Conservation (phyloP, 345 rosid species). For the Theobroma cacao region DNA sequence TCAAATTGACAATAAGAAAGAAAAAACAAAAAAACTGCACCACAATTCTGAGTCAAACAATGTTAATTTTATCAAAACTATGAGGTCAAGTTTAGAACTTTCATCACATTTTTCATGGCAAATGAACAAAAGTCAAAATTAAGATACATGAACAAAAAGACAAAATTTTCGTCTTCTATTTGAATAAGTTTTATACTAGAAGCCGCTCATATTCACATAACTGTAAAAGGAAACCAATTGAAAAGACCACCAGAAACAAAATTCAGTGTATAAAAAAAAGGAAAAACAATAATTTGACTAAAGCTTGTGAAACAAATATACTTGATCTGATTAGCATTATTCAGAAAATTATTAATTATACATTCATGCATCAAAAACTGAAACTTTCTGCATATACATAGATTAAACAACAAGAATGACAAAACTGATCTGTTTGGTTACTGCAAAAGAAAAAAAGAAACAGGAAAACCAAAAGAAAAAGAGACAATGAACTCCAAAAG, state of each 20-base stretch:
- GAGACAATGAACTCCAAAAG: neutral
- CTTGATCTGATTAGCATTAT: neutral
- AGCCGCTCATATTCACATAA: neutral
- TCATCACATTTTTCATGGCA: neutral
- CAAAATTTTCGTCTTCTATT: constrained; percentile 2
- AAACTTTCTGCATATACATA: neutral
- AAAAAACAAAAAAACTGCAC: neutral
- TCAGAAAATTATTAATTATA: neutral
- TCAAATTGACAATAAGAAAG: neutral
- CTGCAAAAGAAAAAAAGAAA: neutral
- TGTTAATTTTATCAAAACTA: constrained; percentile 4
- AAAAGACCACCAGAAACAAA: neutral
- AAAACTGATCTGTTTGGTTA: constrained; percentile 6
- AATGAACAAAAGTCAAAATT: constrained; percentile 21
- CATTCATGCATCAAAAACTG: neutral
- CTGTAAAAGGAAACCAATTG: neutral
- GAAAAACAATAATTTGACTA: neutral
- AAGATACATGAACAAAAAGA: constrained; percentile 2
- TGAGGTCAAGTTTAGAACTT: constrained; percentile 18
- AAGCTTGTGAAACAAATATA: neutral
- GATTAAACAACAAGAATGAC: neutral
- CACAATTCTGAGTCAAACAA: neutral
- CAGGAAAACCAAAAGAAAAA: neutral
- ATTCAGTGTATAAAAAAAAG: neutral
- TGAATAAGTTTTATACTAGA: constrained; percentile 8